phyloP scores from a whole-genome alignment of 257 asterid species.

The Solanum virginianum region DNA sequence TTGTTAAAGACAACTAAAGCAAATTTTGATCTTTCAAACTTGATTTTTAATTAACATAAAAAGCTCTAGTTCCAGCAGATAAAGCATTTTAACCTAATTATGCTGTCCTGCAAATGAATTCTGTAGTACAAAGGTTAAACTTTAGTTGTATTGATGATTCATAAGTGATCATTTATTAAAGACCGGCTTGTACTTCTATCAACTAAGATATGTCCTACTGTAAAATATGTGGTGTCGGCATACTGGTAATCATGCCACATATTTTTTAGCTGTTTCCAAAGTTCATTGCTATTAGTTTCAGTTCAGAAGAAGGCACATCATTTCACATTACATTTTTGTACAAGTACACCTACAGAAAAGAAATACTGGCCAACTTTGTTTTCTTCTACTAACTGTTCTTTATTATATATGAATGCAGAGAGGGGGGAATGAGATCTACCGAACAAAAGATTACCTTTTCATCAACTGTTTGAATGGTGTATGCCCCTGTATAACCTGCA shows the following conservation, averaged over 20 bases:
- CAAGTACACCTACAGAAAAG: background rate
- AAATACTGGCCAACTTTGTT: background rate
- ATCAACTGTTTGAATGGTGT: conserved; percentile 69
- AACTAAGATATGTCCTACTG: background rate
- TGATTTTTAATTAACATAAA: background rate
- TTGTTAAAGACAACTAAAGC: background rate
- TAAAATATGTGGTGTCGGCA: background rate
- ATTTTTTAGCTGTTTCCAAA: background rate
- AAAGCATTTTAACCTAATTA: background rate
- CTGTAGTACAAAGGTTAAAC: background rate
- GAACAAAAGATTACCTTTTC: conserved; percentile 27
- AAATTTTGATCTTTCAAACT: background rate
- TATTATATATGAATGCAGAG: background rate
- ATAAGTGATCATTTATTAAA: background rate
- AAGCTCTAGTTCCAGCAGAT: background rate
- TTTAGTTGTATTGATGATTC: background rate
- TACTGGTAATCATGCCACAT: background rate
- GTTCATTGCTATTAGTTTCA: background rate
- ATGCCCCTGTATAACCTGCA: conserved; percentile 95
- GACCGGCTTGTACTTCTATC: background rate
- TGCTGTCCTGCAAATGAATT: background rate
- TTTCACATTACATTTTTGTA: background rate
- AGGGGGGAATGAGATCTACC: background rate
- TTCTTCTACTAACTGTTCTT: background rate
- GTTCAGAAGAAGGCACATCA: background rate